Conservation (phyloP, 257 asterid genomes). For the Paulownia fortunei region DNA sequence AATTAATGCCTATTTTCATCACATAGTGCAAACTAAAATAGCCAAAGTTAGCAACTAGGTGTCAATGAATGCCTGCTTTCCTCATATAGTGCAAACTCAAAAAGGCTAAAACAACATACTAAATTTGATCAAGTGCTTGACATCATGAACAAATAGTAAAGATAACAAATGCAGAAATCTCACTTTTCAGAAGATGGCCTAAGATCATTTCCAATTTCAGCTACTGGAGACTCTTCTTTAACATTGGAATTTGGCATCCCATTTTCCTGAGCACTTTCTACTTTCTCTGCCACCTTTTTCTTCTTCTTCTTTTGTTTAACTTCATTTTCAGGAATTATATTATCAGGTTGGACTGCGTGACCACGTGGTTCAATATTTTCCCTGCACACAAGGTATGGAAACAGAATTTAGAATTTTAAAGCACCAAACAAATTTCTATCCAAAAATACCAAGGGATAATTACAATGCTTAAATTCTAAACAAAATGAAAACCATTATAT, state of each 20-base stretch:
- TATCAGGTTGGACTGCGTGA: slow-evolving; percentile 36
- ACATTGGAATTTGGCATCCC: slow-evolving; percentile 36
- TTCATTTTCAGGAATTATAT: slow-evolving; percentile 36
- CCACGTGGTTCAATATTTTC: slow-evolving; percentile 29
- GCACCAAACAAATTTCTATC: not conserved
- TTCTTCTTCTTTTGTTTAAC: slow-evolving; percentile 68
- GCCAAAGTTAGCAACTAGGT: not conserved
- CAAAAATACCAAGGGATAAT: not conserved
- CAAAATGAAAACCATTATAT: slow-evolving; percentile 1
- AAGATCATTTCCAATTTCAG: slow-evolving; percentile 47
- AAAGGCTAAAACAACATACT: slow-evolving; percentile 4
- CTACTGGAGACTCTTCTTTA: slow-evolving; percentile 40
- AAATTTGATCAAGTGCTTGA: slow-evolving; percentile 10
- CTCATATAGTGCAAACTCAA: not conserved
- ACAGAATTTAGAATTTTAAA: not conserved
- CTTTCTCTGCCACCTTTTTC: slow-evolving; percentile 51
- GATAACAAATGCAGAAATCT: slow-evolving; percentile 37
- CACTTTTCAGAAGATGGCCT: slow-evolving; percentile 60
- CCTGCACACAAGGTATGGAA: slow-evolving; percentile 32
- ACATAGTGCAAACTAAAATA: not conserved
- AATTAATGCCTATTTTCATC: not conserved
- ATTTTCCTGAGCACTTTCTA: slow-evolving; percentile 40
- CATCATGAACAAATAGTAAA: not conserved
- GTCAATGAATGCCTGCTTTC: not conserved
- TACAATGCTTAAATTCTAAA: not conserved